Evolutionary conservation across 2,329 filamentous ascomycete genomes (phyloP), one percentile per base, ranked within the genome.

Genomic region (Knoxdaviesia capensis): DNA sequence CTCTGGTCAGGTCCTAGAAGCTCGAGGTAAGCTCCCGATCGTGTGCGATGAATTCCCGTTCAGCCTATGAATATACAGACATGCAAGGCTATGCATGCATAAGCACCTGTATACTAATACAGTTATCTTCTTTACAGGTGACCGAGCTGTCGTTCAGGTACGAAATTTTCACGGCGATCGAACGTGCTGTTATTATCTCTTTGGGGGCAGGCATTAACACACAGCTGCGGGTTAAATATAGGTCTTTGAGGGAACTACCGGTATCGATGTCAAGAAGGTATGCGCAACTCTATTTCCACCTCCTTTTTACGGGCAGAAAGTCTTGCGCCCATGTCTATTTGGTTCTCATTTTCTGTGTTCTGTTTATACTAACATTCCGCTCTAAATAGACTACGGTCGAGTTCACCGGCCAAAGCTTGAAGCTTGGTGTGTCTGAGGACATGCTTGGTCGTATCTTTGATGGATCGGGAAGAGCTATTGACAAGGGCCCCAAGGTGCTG

Each of bases 401-500:
- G 60, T 96, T 98, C 62, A 92, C 83, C 32, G 90, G 90, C 46
- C 75, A 94, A 66, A 96, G 84, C 67, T 68, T 98, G 68, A 96
- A 96, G 74, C 81, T 98, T 42, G 90, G 90, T 62, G 90, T 98
- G 46, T 96, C 90, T 41, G 92, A 98, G 66, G 90, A 98, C 68
- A 98, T 98, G 90, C 66, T 98, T 64, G 90, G 90, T 50, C 88
- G 92, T 68, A 86, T 96, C 62, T 98, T 98, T 59, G 87, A 98
- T 67, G 90, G 90, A 55, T 96, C 90, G 46, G 90, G 90, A 57
- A 81, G 88, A 62, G 83, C 92, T 52, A 98, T 98, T 60, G 90
- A 98, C 67, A 98, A 96, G 68, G 90, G 92, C 43, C 90, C 90
- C 47, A 96, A 94, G 68, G 90, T 98, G 54, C 68, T 98, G 50